Base-by-base conservation (phyloP, 495 filamentous ascomycete species). In the Penicillium goetzii region DNA sequence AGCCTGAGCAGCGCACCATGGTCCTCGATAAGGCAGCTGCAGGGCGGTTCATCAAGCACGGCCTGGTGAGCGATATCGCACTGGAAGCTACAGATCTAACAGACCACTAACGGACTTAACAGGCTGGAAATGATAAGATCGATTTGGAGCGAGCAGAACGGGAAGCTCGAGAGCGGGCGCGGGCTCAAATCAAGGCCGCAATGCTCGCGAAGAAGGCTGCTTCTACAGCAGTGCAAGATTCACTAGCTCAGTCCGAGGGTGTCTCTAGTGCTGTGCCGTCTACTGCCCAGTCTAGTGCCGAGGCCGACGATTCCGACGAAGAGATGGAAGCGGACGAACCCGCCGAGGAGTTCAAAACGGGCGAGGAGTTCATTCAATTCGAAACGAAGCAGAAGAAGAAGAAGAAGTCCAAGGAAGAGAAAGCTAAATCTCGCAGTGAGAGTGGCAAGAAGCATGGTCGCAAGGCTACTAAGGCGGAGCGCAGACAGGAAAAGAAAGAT, bases 11-110 rank as follows among this genome's bases (percentile, higher is more conserved):
- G 56, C 82, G 85, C 61, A 82, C 84, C 25, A 77, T 85, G 69
- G 85, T 75, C 8, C 78, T 99, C 25, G 90, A 99, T 68, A 96
- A 91, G 68, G 82, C 84, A 58, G 95, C 92, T 30, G 92, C 91
- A 30, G 82, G 81, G 26, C 83, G 95, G 59, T 91, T 99, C 63
- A 86, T 99, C 61, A 89, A 86, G 68, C 83, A 90, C 62, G 91
- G 88, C 61, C 77, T 98, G 67, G 90, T 90, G 77, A 66, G 80
- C 80, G 56, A 26, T 17, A 32, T 33, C n/a, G 1, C 23, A 0
- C 17, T 47, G 2, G 2, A 17, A 23, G 4, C 21, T 56, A 15
- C 6, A 40, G 17, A 14, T 33, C 9, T 12, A 11, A 41, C 57
- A 63, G 43, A 59, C 65, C 61, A 47, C 23, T 60, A 15, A 51